These are phyloP conservation scores for Trapa incisa DNA, from an alignment of 345 rosid species.

Conservation along the genomic window DNA sequence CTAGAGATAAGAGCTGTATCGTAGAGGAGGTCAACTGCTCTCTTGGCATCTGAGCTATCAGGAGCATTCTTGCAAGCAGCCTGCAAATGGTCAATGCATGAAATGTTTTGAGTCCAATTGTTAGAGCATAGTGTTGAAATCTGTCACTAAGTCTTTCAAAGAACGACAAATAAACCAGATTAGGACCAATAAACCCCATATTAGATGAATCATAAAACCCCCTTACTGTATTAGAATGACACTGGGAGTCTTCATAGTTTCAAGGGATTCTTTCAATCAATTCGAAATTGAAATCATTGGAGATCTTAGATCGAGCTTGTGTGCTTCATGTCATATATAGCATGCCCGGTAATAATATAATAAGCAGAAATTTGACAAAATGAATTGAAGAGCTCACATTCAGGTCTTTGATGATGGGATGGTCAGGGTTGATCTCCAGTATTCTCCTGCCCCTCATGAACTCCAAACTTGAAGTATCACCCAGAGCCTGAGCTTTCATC, in stretches of 20 bases:
- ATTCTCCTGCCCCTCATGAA: conserved; percentile 98
- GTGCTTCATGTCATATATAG: too few relatives aligned
- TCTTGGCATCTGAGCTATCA: conserved; percentile 66
- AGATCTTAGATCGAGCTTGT: too few relatives aligned
- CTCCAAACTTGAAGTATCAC: conserved; percentile 90
- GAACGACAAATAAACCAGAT: not conserved
- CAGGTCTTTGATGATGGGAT: conserved; percentile 80
- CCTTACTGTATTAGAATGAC: too few relatives aligned
- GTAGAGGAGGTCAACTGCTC: conserved; percentile 82
- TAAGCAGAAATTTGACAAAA: too few relatives aligned
- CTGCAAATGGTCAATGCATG: conserved; percentile 20
- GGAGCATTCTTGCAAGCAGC: conserved; percentile 95
- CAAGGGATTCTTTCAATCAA: too few relatives aligned
- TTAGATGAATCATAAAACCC: not conserved
- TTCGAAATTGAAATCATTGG: too few relatives aligned
- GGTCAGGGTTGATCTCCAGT: conserved; percentile 85
- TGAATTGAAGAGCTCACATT: conserved; percentile 37
- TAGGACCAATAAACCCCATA: not conserved
- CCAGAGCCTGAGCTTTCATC: conserved; percentile 99
- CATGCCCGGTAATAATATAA: too few relatives aligned
- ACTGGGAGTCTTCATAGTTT: too few relatives aligned
- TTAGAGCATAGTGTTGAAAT: not conserved
- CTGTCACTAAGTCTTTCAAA: not conserved
- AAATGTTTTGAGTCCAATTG: not conserved
- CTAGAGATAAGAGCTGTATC: conserved; percentile 92